These are phyloP conservation scores for Dispira simplex DNA, from an alignment of 192 early-diverging fungal genomes.

Conservation along the genomic window DNA sequence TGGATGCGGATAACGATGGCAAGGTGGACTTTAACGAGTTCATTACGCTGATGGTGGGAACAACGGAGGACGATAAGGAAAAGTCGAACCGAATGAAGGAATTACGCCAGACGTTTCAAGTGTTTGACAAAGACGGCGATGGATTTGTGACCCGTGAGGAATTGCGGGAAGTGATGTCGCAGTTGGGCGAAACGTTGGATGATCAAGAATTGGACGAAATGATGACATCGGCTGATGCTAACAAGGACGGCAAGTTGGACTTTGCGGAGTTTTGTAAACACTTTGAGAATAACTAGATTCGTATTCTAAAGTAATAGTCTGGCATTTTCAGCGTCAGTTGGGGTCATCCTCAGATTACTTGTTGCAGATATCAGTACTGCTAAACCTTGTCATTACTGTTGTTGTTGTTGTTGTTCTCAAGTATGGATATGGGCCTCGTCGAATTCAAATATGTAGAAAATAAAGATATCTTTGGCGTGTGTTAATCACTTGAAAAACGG, in stretches of 20 bases:
- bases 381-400: no score
- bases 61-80: neutral
- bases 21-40: conserved; percentile 50
- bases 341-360: no score
- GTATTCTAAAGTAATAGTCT: no score
- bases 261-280: conserved; percentile 36
- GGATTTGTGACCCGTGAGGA: conserved; percentile 31
- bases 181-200: conserved; percentile 47
- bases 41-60: conserved; percentile 23
- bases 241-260: conserved; percentile 45
- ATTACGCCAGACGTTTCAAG: conserved; percentile 20
- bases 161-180: conserved; percentile 21
- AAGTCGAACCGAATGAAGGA: conserved; percentile 9
- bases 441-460: no score
- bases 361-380: no score
- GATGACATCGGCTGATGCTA: conserved; percentile 59
- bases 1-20: conserved; percentile 53
- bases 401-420: no score
- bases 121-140: conserved; percentile 37
- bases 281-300: no score
- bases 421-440: no score
- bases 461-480: no score
- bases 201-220: conserved; percentile 63
- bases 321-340: no score
- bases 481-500: no score